Evolutionary conservation across 495 filamentous ascomycete species (phyloP).

Genomic region (Lophiotrema nucula): DNA sequence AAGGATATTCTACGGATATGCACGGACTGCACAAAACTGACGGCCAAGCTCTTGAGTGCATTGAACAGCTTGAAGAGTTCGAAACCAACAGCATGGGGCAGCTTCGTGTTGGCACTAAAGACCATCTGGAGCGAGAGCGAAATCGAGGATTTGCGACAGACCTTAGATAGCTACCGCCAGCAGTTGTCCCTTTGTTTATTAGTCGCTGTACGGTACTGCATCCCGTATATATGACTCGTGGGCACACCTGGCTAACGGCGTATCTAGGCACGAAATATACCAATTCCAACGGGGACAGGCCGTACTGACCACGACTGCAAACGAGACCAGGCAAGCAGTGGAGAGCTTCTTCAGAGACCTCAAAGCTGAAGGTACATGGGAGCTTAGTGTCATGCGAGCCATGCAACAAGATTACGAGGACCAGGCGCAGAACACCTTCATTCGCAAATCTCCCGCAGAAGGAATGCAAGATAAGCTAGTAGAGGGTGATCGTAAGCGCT

Average conservation of each 20-base stretch:
- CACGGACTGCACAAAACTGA: not conserved
- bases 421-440: not conserved
- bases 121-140: conserved; percentile 11
- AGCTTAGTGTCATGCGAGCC: not conserved
- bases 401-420: conserved; percentile 11
- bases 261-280: not conserved
- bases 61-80: not conserved
- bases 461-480: not conserved
- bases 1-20: not conserved
- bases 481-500: not conserved
- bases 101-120: conserved; percentile 6
- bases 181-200: conserved; percentile 10
- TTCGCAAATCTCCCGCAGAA: not conserved
- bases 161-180: conserved; percentile 10
- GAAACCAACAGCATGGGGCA: conserved; percentile 1
- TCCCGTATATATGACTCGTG: not conserved
- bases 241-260: not conserved
- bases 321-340: not conserved
- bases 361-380: not conserved
- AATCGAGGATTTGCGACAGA: not conserved
- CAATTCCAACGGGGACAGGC: not conserved
- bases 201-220: conserved; percentile 1
- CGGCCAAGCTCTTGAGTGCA: not conserved
- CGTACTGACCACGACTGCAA: not conserved
- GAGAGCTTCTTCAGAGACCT: not conserved